phyloP scores from a whole-genome alignment of 2,329 filamentous ascomycete species.

The Macrophomina phaseolina region DNA sequence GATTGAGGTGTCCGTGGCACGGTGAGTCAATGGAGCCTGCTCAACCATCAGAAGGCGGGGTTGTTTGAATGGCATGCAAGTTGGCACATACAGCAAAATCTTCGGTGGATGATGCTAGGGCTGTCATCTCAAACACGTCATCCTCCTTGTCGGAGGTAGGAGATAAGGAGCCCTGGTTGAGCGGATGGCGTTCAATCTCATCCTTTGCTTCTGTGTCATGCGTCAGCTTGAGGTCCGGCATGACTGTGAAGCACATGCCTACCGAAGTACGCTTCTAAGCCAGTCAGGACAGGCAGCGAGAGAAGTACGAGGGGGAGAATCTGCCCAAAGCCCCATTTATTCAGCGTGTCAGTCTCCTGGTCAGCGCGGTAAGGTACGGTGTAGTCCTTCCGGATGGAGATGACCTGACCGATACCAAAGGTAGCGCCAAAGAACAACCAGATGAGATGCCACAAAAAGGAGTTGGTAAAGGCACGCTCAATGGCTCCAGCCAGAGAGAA shows the following conservation, averaged over 20 bases:
- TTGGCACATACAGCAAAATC: neutral
- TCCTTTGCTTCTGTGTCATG: neutral
- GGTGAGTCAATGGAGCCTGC: neutral
- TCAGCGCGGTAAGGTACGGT: constrained; percentile 7
- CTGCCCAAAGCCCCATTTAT: constrained; percentile 36
- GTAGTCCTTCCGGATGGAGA: constrained; percentile 12
- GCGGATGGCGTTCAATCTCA: neutral
- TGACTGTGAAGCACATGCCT: constrained; percentile 4
- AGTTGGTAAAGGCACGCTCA: constrained; percentile 2
- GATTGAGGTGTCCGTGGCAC: neutral
- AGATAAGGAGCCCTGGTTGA: neutral
- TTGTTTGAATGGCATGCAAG: too few species aligned
- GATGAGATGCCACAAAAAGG: constrained; percentile 15
- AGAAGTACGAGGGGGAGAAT: constrained; percentile 37
- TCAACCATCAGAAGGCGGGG: neutral
- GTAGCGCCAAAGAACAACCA: constrained; percentile 10
- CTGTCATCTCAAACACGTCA: neutral
- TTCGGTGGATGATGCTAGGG: neutral
- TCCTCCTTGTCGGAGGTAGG: neutral
- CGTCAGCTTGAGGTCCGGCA: neutral
- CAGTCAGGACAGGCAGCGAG: constrained; percentile 34
- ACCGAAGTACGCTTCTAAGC: constrained; percentile 37
- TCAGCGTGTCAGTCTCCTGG: constrained; percentile 30
- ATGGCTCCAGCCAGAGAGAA: constrained; percentile 9
- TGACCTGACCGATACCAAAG: constrained; percentile 15